Base-by-base conservation (phyloP, 306 rosid genomes). In the Urtica urens region DNA sequence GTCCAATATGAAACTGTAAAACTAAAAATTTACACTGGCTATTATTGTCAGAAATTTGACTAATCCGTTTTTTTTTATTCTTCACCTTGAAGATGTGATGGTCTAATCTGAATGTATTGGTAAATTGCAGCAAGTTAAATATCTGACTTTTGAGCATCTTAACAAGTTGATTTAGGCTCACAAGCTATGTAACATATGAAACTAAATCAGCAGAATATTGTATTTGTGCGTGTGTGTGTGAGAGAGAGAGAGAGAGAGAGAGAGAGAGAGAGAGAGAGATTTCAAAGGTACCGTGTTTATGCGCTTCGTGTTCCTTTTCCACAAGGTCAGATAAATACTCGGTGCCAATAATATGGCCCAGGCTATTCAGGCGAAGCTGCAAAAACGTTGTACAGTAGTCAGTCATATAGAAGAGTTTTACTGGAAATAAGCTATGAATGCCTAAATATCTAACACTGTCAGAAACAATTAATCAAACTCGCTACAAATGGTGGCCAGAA, bases 271-370 rank as follows among this genome's bases (percentile, higher is more conserved):
- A 16, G 15, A 3, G 38, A 44, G 28, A 44, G 27, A 44, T 10
- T 19, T 44, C 23, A 43, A 22, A 9, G 23, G 65, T 92, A 92
- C 99, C 94, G 38, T 79, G 87, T 14, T 73, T 67, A 64, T 92
- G 74, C 38, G 37, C 26, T 15, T 21, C 2, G 60, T 90, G 92
- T 59, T 69, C 96, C 73, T 73, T 92, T 65, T 92, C 96, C 30
- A 92, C 99, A 47, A 92, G 99, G 73, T 92, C 99, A 65, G 94
- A 82, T 60, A 92, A 3, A 72, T 82, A 92, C 66, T 85, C 96
- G 21, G 96, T 81, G 76, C 99, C 99, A 3, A 79, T 67, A 60
- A 85, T 92, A 15, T 75, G 78, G 23, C 99, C 99, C 47, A 75
- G 0, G 45, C 79, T 75, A 78, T 79, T 75, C 55, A 92, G 51